A percentile compares a stretch with the other conserved stretches of the same genome.
Conservation (phyloP, 208 protist species). For the Endotrypanum monterogeii region DNA sequence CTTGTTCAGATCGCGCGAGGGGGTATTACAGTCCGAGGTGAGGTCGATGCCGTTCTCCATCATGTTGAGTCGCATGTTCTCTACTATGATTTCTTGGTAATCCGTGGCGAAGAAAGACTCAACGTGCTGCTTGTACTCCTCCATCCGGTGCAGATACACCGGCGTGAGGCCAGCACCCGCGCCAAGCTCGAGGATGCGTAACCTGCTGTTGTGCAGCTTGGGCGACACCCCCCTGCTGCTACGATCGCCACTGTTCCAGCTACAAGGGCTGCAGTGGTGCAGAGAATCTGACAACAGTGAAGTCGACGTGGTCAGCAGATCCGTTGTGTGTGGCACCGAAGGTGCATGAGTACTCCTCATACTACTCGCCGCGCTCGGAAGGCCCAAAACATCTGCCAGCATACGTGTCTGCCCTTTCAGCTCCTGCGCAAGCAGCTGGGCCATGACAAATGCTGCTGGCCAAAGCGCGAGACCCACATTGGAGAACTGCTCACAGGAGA, state of each 20-base stretch:
- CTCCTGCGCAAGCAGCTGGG: slow-evolving; percentile 73
- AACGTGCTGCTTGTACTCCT: slow-evolving; percentile 44
- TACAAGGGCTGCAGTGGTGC: neutral
- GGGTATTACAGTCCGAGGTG: slow-evolving; percentile 25
- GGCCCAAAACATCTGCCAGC: slow-evolving; percentile 34
- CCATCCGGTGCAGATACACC: slow-evolving; percentile 46
- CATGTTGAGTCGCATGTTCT: slow-evolving; percentile 77
- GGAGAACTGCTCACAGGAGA: slow-evolving; percentile 61
- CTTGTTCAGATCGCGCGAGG: slow-evolving; percentile 31
- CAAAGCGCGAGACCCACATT: slow-evolving; percentile 85
- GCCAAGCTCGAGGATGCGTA: slow-evolving; percentile 77
- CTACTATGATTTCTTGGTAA: slow-evolving; percentile 69
- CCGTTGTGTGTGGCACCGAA: slow-evolving; percentile 2
- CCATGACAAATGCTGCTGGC: slow-evolving; percentile 77
- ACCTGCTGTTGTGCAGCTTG: slow-evolving; percentile 22
- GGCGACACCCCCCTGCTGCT: neutral
- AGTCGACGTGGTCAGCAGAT: neutral
- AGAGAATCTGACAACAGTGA: neutral
- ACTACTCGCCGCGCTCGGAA: slow-evolving; percentile 8
- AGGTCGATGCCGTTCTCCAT: slow-evolving; percentile 35
- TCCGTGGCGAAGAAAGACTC: slow-evolving; percentile 55
- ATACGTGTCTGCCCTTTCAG: slow-evolving; percentile 40
- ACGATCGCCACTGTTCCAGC: neutral
- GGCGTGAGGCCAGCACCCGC: slow-evolving; percentile 76
- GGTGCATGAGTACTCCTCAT: neutral